phyloP scores from a whole-genome alignment of 1,139 yeast genomes.

The Hyphopichia burtonii region DNA sequence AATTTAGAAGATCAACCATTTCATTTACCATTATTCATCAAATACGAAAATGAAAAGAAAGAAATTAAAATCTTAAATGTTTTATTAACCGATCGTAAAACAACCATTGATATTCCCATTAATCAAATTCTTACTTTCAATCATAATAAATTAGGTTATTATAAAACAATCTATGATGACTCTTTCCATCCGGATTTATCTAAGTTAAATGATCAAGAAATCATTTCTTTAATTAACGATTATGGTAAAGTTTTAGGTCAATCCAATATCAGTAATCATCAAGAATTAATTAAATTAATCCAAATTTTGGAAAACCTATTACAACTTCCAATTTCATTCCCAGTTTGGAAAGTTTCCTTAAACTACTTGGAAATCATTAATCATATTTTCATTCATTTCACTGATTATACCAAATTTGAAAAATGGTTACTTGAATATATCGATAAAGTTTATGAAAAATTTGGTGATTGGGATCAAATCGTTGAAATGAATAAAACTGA shows the following conservation, averaged over 20 bases:
- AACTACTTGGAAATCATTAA: conserved; percentile 32
- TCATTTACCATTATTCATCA: conserved; percentile 54
- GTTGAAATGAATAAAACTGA: conserved; percentile 2
- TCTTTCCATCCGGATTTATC: conserved; percentile 21
- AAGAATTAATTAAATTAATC: conserved; percentile 29
- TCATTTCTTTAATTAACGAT: conserved; percentile 36
- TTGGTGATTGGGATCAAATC: conserved; percentile 24
- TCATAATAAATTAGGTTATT: conserved; percentile 47
- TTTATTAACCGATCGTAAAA: conserved; percentile 48
- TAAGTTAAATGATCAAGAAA: conserved; percentile 25
- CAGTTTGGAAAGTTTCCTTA: conserved; percentile 30
- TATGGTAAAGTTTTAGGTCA: conserved; percentile 29
- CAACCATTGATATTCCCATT: conserved; percentile 30
- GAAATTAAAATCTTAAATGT: conserved; percentile 35
- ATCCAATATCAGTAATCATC: conserved; percentile 15
- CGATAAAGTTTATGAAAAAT: conserved; percentile 17
- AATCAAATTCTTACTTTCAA: conserved; percentile 33
- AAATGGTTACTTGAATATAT: conserved; percentile 20
- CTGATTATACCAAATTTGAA: conserved; percentile 17
- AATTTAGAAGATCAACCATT: conserved; percentile 45
- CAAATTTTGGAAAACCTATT: conserved; percentile 24
- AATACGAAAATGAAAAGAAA: conserved; percentile 22
- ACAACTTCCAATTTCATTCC: conserved; percentile 19
- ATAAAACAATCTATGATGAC: conserved; percentile 29
- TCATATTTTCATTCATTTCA: conserved; percentile 26